Base-by-base conservation (phyloP, 306 rosid genomes). In the Medicago truncatula region DNA sequence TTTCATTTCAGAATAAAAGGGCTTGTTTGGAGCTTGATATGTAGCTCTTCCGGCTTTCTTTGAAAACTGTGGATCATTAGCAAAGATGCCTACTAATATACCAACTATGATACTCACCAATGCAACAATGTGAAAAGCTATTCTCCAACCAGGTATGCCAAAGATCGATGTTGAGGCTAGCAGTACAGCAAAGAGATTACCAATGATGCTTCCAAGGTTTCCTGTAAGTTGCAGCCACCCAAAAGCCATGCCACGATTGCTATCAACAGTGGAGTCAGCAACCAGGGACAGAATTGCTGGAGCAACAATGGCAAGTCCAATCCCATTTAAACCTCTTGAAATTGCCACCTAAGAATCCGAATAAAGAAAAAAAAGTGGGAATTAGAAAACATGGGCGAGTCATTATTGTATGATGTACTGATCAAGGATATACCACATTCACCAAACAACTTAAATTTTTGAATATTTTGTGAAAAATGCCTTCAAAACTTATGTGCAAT, bases 301-400 rank as follows among this genome's bases (percentile, higher is more conserved):
- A 67, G 50, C 63, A 18, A 91, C 96, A 54, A 93, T 88, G 77
- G 96, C 98, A 6, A 93, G 92, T 64, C 98, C 98, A 39, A 93
- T 88, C 61, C 98, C 98, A 49, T 91, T 93, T 67, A 91, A 86
- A 13, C 92, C 98, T 88, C 97, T 89, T 25, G 97, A 93, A 78
- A 93, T 75, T 46, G 96, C 97, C 57, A 93, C 96, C 98, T 91
- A 63, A 43, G 13, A 67, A 43, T 43, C 20, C 56, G 12, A 41
- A 43, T 40, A 40, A 17, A 1, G 52, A 15, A 65, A 39, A 39
- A 31, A 17, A 23, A 16, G 9, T 17, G 28, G 28, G 2, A 64
- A 52, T 66, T 17, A 66, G 31, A 41, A 65, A 16, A 65, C 34
- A 16, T 9, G 23, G 49, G n/a, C 2, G 7, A 23, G 28, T 23